These are phyloP conservation scores for Cupressus sempervirens DNA, from an alignment of 75 land plant species.

Conservation along the genomic window DNA sequence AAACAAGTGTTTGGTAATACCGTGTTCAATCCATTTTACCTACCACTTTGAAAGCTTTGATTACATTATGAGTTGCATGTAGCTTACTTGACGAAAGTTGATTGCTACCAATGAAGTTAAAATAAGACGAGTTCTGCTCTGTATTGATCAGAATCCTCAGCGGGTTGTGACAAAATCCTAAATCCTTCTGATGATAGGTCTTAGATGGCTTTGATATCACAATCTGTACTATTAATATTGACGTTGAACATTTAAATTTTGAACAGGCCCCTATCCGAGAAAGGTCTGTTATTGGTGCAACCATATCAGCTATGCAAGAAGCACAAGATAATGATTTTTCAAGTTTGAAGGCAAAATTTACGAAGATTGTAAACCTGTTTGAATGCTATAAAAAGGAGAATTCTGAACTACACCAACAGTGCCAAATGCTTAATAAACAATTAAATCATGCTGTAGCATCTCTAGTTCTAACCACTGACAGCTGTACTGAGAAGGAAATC, in stretches of 20 bases:
- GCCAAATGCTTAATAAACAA: conserved; percentile 12
- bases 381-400: conserved; percentile 6
- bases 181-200: not conserved
- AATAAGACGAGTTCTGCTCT: not conserved
- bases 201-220: not conserved
- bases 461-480: not conserved
- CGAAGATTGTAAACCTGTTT: not conserved
- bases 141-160: not conserved
- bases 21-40: no score
- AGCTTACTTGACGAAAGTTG: not conserved
- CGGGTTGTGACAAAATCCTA: not conserved
- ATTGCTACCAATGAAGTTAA: not conserved
- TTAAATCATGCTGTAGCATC: conserved; percentile 5
- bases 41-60: not conserved
- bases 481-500: not conserved
- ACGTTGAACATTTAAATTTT: not conserved
- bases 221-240: not conserved
- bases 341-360: not conserved
- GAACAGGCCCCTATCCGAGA: not conserved
- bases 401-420: not conserved
- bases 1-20: no score
- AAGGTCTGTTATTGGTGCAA: not conserved
- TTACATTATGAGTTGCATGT: not conserved
- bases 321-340: not conserved
- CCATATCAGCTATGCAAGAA: not conserved